Evolutionary conservation across 495 filamentous ascomycete genomes (phyloP), one percentile per base, ranked within the genome.

Genomic region (Cenococcum geophilum): DNA sequence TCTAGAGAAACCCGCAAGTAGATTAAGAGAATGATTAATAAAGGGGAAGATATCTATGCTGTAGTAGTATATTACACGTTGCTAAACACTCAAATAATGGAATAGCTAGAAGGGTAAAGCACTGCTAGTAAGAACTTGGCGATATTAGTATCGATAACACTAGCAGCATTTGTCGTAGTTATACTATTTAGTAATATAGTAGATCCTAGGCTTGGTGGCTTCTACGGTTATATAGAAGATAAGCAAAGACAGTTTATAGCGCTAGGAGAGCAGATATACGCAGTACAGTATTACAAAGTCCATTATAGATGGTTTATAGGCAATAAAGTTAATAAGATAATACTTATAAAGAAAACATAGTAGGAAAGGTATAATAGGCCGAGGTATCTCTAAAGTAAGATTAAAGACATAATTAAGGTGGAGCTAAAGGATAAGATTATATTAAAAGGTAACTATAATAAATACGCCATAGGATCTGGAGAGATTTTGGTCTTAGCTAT

Each of bases 41-140:
- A 65, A 60, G 62, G 57, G 43, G 57, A 61, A 55, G 65, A 64
- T 53, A 68, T 68, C 56, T 68, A 68, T 61, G 36, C 47, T 40
- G 36, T 40, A 40, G 36, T 14, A 40, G 36, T 14, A 14, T 40
- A 65, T 55, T 58, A 56, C 22, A 65, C 58, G 40, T 40, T 56
- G 22, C 12, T 56, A 40, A 40, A 40, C 25, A 50, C 48, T 65
- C 58, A 27, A 34, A 62, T 62, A 25, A 58, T 47, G 27, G 62
- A 55, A 43, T 58, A 62, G 20, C 48, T 40, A 35, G 45, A 51
- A 54, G 58, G 9, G 34, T 50, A 57, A 32, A 57, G 20, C 47
- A 42, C 50, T 65, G 42, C 12, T 6, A 35, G 50, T 34, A 58
- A 37, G 27, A 65, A 36, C 18, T 52, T 65, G 21, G 48, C 25